Percentiles rank a stretch among this genome's conserved stretches.
Conservation (phyloP, 192 early-diverging fungal species). For the Lunasporangiospora selenospora region DNA sequence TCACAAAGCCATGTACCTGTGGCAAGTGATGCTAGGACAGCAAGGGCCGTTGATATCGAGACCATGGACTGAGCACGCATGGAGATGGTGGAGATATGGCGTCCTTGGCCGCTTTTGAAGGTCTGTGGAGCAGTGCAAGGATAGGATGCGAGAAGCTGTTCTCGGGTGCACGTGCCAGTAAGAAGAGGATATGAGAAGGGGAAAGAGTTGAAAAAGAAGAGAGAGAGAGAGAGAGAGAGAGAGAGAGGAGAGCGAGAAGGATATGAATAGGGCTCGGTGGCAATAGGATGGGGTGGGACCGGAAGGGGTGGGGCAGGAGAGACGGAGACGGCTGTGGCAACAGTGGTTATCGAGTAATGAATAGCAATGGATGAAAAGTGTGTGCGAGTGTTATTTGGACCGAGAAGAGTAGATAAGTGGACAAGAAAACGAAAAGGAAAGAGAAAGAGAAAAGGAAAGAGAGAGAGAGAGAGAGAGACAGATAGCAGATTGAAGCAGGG, state of each 20-base stretch:
- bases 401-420: not conserved
- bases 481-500: too few species aligned
- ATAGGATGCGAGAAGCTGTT: not conserved
- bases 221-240: not conserved
- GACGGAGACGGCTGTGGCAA: too few species aligned
- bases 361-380: too few species aligned
- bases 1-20: constrained; percentile 5
- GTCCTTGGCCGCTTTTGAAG: not conserved
- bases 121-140: not conserved
- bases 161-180: not conserved
- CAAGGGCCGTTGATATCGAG: constrained; percentile 17
- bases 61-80: constrained; percentile 5
- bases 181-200: not conserved
- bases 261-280: too few species aligned
- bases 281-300: too few species aligned
- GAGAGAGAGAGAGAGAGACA: not conserved
- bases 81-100: not conserved
- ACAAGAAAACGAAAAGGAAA: not conserved
- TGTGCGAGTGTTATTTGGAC: too few species aligned
- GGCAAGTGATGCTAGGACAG: constrained; percentile 2
- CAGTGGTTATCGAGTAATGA: too few species aligned
- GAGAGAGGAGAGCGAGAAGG: not conserved
- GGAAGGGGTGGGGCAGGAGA: too few species aligned
- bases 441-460: not conserved
- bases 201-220: not conserved